phyloP scores from a whole-genome alignment of 768 basidiomycete species.

The Strobilomyces dryophilus region DNA sequence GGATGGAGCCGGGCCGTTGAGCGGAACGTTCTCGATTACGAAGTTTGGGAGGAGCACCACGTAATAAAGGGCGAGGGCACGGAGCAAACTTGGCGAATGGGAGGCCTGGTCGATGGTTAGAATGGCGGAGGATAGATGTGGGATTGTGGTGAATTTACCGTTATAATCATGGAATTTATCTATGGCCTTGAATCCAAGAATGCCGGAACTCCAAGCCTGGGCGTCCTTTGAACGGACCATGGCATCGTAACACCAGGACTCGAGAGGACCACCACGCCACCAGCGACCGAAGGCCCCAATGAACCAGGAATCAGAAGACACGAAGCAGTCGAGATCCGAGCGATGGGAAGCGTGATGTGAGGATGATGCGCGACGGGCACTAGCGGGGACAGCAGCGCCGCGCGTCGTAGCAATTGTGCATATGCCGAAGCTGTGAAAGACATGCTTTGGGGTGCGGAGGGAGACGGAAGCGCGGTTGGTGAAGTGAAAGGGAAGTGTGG shows the following conservation, averaged over 20 bases:
- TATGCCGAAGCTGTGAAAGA: slow-evolving; percentile 82
- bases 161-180: slow-evolving; percentile 66
- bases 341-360: slow-evolving; percentile 23
- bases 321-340: slow-evolving; percentile 39
- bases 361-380: slow-evolving; percentile 51
- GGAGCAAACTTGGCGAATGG: slow-evolving; percentile 49
- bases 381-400: slow-evolving; percentile 38
- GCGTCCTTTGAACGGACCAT: slow-evolving; percentile 61
- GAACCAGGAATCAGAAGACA: slow-evolving; percentile 80
- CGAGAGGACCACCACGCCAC: slow-evolving; percentile 83
- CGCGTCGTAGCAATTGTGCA: slow-evolving; percentile 69
- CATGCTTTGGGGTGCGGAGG: slow-evolving; percentile 85
- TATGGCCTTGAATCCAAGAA: slow-evolving; percentile 68
- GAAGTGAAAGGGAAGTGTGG: slow-evolving; percentile 62
- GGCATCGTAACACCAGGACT: slow-evolving; percentile 74
- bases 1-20: slow-evolving; percentile 34
- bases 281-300: slow-evolving; percentile 88
- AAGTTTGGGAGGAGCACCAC: slow-evolving; percentile 52
- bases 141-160: slow-evolving; percentile 39
- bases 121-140: neutral
- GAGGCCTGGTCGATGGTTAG: slow-evolving; percentile 36
- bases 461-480: slow-evolving; percentile 90
- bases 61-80: slow-evolving; percentile 37
- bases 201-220: slow-evolving; percentile 74
- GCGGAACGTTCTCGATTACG: slow-evolving; percentile 55